Evolutionary conservation across 768 basidiomycete species (phyloP), one percentile per base, ranked within the genome.

Genomic region (Coprinopsis strossmayeri): DNA sequence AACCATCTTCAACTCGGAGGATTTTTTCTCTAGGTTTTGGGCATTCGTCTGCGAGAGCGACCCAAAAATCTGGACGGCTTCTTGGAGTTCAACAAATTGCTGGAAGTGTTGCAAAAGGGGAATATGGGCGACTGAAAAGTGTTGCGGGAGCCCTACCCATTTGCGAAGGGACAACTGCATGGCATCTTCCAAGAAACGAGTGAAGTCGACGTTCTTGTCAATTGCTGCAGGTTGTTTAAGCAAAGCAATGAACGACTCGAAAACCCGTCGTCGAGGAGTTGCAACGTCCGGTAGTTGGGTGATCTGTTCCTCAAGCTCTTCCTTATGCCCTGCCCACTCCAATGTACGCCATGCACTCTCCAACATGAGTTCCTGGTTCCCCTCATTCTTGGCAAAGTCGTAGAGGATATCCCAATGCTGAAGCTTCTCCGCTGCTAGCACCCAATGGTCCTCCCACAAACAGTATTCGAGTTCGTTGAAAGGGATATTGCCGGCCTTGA

Each of bases 361-460:
- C 34, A 99, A 73, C 60, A 91, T 74, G 34, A 99, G 69, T 59
- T 99, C 96, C 49, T 91, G 81, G 59, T 98, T 96, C 23, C 80
- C 81, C 64, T 98, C 95, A 48, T 73, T 80, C 55, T 83, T 82
- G 1, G 91, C 92, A 17, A 99, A 78, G 45, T 99, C 96, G 53
- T 88, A 81, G 3, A 99, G 75, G 18, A 87, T 79, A 51, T 99
- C 96, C 96, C 96, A 99, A 53, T 96, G 89, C 61, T 98, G 96
- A 15, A 99, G 72, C 65, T 99, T 99, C 68, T 95, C 91, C 0
- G 92, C 86, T 1, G 93, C 78, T 5, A 94, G 69, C 51, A 99
- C 88, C 95, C 96, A 99, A 63, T 99, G 96, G 62, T 99, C 96
- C 59, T 99, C 96, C 96, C 96, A 99, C 17, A 99, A 71, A 58